Evolutionary conservation across 129 eudicot genomes (phyloP), one percentile per base, ranked within the genome.

Genomic region (Saussurea involucrata): DNA sequence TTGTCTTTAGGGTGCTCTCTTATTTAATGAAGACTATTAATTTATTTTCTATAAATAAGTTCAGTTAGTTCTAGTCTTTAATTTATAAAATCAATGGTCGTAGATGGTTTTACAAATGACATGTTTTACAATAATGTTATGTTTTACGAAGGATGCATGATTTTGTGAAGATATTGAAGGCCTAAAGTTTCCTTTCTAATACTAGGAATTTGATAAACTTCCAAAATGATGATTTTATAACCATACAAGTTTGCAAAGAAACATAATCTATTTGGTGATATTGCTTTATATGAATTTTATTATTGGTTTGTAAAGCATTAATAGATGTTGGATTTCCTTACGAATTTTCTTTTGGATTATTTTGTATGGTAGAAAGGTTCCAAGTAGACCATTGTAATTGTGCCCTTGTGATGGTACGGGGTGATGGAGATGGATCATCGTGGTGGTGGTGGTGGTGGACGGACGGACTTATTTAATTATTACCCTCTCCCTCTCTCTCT

Each of bases 351-450:
- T 63, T 63, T 49, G 2, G 58, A 1, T 49, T 49, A 15, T 49
- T 49, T 49, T 49, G 58, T 69, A n/a, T 34, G 57, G 10, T 25
- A 49, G 32, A 74, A 74, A 74, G 58, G 25, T 60, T 60, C 37
- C 78, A 61, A 21, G 37, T 34, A 60, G 27, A 37, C 33, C 78
- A 34, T 24, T 74, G 58, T 60, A 21, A 22, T 24, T 74, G 34
- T 60, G 13, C 69, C 55, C 44, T 75, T 63, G 68, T 73, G 71
- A 75, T 75, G 63, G 71, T 31, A 63, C 63, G 69, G 68, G 78
- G 9, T 63, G 78, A 75, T 75, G 24, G 78, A 34, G 63, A 75
- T 63, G 61, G 71, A 63, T 75, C 69, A 73, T 58, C n/a, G n/a
- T n/a, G n/a, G n/a, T n/a, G n/a, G n/a, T n/a, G n/a, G n/a, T n/a